These are phyloP conservation scores for Fusarium stilboides DNA, from an alignment of 2,329 filamentous ascomycete species.

Conservation along the genomic window DNA sequence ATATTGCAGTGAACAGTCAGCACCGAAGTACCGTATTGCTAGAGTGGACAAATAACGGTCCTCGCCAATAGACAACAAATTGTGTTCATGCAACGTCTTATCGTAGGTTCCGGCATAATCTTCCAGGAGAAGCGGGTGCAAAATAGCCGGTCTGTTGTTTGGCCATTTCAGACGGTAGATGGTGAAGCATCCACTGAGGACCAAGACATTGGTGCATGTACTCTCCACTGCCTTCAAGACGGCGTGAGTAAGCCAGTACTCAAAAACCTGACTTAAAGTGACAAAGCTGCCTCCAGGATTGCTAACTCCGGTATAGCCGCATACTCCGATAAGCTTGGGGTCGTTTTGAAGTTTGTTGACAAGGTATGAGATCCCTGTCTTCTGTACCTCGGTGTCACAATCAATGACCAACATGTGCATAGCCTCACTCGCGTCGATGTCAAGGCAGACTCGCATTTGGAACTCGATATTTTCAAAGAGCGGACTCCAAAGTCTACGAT, in stretches of 20 bases:
- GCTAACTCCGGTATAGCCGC: background rate
- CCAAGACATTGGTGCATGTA: background rate
- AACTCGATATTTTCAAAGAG: background rate
- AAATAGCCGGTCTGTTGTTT: background rate
- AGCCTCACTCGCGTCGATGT: background rate
- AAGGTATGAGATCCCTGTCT: background rate
- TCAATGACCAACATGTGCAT: background rate
- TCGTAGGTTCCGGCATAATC: background rate
- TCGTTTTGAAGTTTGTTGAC: background rate
- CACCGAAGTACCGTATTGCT: background rate
- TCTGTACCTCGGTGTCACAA: background rate
- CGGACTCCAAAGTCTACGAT: background rate
- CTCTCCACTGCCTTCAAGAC: background rate
- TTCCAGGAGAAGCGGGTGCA: background rate
- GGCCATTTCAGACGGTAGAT: background rate
- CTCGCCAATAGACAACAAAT: background rate
- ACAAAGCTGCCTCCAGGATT: background rate
- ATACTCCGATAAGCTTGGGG: background rate
- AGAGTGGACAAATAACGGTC: background rate
- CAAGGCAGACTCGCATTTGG: background rate
- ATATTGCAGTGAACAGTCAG: background rate
- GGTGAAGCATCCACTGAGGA: background rate
- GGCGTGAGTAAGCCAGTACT: constrained; percentile 2
- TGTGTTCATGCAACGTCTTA: background rate
- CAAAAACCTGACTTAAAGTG: background rate